Evolutionary conservation across 73 alveolate species (phyloP).

Genomic region (Paramecium pentaurelia): DNA sequence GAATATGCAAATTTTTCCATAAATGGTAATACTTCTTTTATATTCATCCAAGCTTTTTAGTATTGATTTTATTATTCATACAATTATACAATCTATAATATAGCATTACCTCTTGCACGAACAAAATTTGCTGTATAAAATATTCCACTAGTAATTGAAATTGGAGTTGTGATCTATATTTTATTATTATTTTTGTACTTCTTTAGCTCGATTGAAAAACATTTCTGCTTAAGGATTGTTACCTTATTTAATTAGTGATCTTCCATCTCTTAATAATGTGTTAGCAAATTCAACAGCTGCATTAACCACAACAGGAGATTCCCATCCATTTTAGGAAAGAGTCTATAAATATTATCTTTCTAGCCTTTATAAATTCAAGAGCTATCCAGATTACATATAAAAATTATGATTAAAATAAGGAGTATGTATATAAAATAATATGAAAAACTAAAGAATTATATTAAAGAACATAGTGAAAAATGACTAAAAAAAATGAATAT

Average conservation of each 20-base stretch:
- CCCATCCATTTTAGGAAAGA: slow-evolving; percentile 31
- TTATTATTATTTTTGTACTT: not conserved
- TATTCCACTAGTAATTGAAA: not conserved
- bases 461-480: not conserved
- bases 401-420: not conserved
- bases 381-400: slow-evolving; percentile 12
- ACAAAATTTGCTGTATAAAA: not conserved
- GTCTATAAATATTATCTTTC: not conserved
- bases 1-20: not conserved
- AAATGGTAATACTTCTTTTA: not conserved
- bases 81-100: not conserved
- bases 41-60: not conserved
- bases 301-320: not conserved
- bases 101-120: slow-evolving; percentile 20
- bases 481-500: not conserved
- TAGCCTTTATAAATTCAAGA: not conserved
- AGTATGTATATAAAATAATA: no score
- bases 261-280: not conserved
- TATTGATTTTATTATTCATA: not conserved
- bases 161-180: slow-evolving; percentile 8
- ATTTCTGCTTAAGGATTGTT: not conserved
- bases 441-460: no score
- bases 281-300: slow-evolving; percentile 44
- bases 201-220: slow-evolving; percentile 25
- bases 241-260: not conserved